Base-by-base conservation (phyloP, 139 green algal species). In the Chlorella sp. region DNA sequence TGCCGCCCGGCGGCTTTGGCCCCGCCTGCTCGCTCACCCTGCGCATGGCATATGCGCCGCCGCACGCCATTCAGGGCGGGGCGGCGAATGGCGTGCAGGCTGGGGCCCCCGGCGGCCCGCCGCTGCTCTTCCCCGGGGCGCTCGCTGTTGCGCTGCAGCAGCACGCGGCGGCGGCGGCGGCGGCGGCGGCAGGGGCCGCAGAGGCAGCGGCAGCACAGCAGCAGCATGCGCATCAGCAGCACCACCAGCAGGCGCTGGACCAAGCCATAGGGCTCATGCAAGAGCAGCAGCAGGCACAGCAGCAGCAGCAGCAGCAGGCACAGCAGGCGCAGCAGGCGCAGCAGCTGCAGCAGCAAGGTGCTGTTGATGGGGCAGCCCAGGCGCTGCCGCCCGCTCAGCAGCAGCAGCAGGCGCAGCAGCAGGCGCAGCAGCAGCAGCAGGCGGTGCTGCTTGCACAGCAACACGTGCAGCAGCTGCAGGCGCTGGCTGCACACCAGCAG, bases 1-100 rank as follows among this genome's bases (percentile, higher is more conserved):
- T 89, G 85, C 85, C 85, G 18, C 30, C 32, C n/a, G 85, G 69
- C 19, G 85, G 85, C 85, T 89, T 89, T 75, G 85, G 85, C n/a
- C 30, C 85, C 4, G 42, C 4, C 42, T 71, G 42, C 71, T 60
- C 42, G 2, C 69, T 89, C 26, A 48, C 85, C 32, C 71, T 89
- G 71, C 85, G 85, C 71, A 89, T 60, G 39, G 84, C 84, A 0
- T 81, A 81, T 60, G 60, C 68, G 37, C 83, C 83, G 64, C 83
- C 61, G n/a, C 83, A 78, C 3, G 83, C 81, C 57, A 36, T 76
- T 5, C 57, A 76, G 30, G 34, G 32, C 16, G 57, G 57, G 32
- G 57, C 57, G 82, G 28, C 32, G 82, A 34, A 39, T 11, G 2
- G 16, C 40, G 7, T 36, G 39, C 34, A 15, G 14, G 76, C 4